Base-by-base conservation (phyloP, 2,329 filamentous ascomycete species). In the Claviceps sorghi region DNA sequence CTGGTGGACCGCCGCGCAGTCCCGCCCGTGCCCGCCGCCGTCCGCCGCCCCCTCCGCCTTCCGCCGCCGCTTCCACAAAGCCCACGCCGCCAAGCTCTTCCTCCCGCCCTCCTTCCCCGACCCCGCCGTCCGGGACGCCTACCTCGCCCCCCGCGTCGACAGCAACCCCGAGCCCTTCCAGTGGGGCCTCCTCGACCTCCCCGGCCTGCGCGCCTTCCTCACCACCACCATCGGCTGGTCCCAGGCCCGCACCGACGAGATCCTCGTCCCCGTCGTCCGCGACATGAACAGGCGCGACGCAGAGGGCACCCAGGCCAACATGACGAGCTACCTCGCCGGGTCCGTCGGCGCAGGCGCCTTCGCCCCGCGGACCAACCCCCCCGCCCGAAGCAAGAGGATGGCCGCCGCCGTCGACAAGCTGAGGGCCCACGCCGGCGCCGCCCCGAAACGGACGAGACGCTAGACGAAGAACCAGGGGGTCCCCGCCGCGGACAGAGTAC, bases 241-340 rank as follows among this genome's bases (percentile, higher is more conserved):
- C 52, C 83, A 86, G 65, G 91, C 97, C 66, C 77, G 89, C 8
- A 97, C 91, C 0, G 93, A 98, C 62, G 93, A 98, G 67, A 86
- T 98, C 2, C 78, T 98, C 1, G 88, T 98, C 1, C 93, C 93
- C 0, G 94, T 98, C 1, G 93, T 98, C 57, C 78, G 83, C 53
- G 93, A 98, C 62, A 95, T 98, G 86, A 97, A 97, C 64, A 79
- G 81, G 4, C 77, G 93, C 41, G 86, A 88, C 58, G 76, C 81
- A 30, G 93, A 97, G 69, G 93, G 93, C 7, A 97, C 91, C 19
- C 93, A 98, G 72, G 83, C 82, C 54, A 98, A 98, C 60, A 95
- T 98, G 58, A 98, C 93, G n/a, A 76, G 83, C 26, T 98, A 83
- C 66, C 96, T 97, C 65, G 79, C 81, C 13, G 91, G 91, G 0